These are phyloP conservation scores for Meripilus lineatus DNA, from an alignment of 1,284 basidiomycete genomes.

Conservation along the genomic window DNA sequence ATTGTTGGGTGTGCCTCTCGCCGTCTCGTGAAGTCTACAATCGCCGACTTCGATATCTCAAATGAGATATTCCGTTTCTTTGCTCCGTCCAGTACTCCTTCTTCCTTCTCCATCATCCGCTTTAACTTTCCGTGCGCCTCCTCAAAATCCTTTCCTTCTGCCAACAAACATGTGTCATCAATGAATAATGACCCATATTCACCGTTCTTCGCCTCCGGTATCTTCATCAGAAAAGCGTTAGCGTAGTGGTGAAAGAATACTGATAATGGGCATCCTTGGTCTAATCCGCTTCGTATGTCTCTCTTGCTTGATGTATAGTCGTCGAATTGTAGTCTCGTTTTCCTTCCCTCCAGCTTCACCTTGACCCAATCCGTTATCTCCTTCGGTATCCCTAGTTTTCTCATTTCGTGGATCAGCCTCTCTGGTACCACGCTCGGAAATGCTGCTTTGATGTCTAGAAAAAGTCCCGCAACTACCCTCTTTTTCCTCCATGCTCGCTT, in stretches of 20 bases:
- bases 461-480: constrained; percentile 28
- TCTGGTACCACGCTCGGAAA: constrained; percentile 31
- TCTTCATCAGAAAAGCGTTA: constrained; percentile 24
- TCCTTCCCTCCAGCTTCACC: constrained; percentile 17
- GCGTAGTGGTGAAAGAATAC: constrained; percentile 29
- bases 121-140: no score
- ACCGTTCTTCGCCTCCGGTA: no score
- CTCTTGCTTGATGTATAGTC: constrained; percentile 23
- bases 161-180: no score
- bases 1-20: constrained; percentile 4
- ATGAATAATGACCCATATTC: no score
- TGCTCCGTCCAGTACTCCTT: no score
- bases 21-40: constrained; percentile 12
- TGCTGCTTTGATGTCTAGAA: constrained; percentile 36
- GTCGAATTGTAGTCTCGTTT: constrained; percentile 26
- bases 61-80: no score
- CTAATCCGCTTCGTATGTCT: constrained; percentile 25
- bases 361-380: constrained; percentile 21
- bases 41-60: constrained; percentile 20
- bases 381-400: constrained; percentile 20
- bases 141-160: no score
- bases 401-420: constrained; percentile 29
- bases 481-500: constrained; percentile 30
- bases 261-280: constrained; percentile 32
- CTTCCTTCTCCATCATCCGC: no score